phyloP scores from a whole-genome alignment of 805 yeast genomes.

The Henningerozyma blattae region DNA sequence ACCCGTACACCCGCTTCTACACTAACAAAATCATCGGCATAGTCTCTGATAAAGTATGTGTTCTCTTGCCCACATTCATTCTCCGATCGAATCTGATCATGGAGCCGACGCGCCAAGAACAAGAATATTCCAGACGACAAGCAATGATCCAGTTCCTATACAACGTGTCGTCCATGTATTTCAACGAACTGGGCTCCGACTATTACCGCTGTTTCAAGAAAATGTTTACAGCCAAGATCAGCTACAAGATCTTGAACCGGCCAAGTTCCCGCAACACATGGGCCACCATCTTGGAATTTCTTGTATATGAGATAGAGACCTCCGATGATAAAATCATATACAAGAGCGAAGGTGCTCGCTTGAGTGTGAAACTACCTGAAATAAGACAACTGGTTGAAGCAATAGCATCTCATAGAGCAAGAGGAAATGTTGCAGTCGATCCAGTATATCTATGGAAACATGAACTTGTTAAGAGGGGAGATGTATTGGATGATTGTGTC shows the following conservation, averaged over 20 bases:
- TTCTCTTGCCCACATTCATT: slow-evolving; percentile 17
- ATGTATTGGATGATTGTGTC: neutral
- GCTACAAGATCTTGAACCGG: slow-evolving; percentile 15
- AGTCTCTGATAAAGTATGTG: slow-evolving; percentile 15
- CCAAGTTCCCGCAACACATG: slow-evolving; percentile 16
- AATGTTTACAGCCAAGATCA: slow-evolving; percentile 20
- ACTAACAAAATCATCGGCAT: slow-evolving; percentile 19
- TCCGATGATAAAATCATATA: neutral
- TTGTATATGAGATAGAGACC: slow-evolving; percentile 10
- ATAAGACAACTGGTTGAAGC: neutral
- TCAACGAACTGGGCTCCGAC: slow-evolving; percentile 20
- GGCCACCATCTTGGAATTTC: slow-evolving; percentile 16
- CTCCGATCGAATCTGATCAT: slow-evolving; percentile 11
- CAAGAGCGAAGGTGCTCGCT: neutral
- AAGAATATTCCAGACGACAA: neutral
- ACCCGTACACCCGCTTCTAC: slow-evolving; percentile 14
- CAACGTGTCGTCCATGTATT: slow-evolving; percentile 17
- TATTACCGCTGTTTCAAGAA: slow-evolving; percentile 20
- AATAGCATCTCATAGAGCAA: too few species aligned
- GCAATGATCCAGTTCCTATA: slow-evolving; percentile 11
- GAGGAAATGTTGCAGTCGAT: too few species aligned
- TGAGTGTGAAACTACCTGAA: neutral
- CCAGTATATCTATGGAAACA: too few species aligned
- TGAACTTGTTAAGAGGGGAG: too few species aligned
- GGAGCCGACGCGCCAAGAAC: slow-evolving; percentile 5